Base-by-base conservation (phyloP, 345 rosid species). In the Syzygium oleosum region DNA sequence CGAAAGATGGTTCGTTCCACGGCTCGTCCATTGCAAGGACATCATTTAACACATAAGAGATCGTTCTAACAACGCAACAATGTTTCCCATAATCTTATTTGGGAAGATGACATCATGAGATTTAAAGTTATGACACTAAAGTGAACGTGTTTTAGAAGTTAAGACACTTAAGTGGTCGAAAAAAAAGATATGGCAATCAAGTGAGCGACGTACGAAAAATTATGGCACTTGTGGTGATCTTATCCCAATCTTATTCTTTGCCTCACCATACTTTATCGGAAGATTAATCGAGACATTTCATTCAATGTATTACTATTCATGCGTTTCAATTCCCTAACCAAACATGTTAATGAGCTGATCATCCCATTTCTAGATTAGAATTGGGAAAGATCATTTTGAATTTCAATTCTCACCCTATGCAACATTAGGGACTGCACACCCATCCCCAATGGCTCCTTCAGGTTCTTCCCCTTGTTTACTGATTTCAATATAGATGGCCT, bases 81-180 rank as follows among this genome's bases (percentile, higher is more conserved):
- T 61, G 73, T n/a, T 31, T 12, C 73, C 73, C 34, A 61, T 61
- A n/a, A 61, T 61, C 73, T 3, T 61, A 15, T 61, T 61, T 15
- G 31, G 1, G 73, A 61, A 61, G n/a, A 14, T n/a, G 17, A 12
- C 19, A 61, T 4, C 19, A n/a, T 0, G n/a, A n/a, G 34, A n/a
- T 61, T 61, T 1, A n/a, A 27, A n/a, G 17, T 61, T n/a, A 27
- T 27, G 73, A 13, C 13, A 7, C 3, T 61, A n/a, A 13, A n/a
- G 13, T n/a, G 7, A 61, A 13, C 2, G 1, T n/a, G 13, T 61
- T n/a, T n/a, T 0, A 61, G 73, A 61, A 61, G 4, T n/a, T 13
- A n/a, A n/a, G 34, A 0, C 4, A 13, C 3, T 61, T 15, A 61
- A 61, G 4, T n/a, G 17, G 4, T n/a, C 2, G 4, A n/a, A n/a